Base-by-base conservation (phyloP, 257 asterid species). In the Ajuga chamaepitys region DNA sequence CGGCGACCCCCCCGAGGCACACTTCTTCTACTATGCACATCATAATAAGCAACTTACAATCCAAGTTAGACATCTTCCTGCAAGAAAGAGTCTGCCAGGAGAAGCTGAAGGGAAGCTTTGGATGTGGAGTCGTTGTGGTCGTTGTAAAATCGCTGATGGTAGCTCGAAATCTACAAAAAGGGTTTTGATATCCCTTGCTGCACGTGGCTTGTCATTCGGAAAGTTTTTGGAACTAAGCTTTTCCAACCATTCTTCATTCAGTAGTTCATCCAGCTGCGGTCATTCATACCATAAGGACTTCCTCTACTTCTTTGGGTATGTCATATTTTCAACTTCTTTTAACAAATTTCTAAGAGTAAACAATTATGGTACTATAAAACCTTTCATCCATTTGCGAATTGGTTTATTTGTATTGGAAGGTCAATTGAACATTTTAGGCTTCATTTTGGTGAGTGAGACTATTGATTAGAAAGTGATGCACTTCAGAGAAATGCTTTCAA, bases 81-180 rank as follows among this genome's bases (percentile, higher is more conserved):
- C 62, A 32, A 78, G 62, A 21, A 81, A 78, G 70, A 41, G 74
- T 63, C 80, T 93, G 53, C 87, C 96, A 20, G 97, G 98, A 45
- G 95, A 81, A 80, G 68, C 75, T 53, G 96, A 87, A 61, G 87
- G 96, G 75, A 87, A 87, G 86, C 90, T 93, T 72, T 93, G 98
- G 98, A 93, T 93, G 98, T 93, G 98, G 98, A 93, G 98, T 73
- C 95, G 95, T 8, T 93, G 98, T 76, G 91, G 94, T 54, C 80
- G 80, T 72, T 87, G 93, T 78, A 88, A 83, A 75, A 64, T 74
- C 65, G 73, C 50, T 38, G 78, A 68, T 48, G 89, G 82, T 54
- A 68, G 66, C 77, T 80, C 84, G 35, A 81, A 78, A 74, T 76
- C 88, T 40, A 89, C 98, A 4, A 93, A 85, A 71, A 80, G 97